Evolutionary conservation across 345 rosid species (phyloP).

Genomic region (Brassica juncea): DNA sequence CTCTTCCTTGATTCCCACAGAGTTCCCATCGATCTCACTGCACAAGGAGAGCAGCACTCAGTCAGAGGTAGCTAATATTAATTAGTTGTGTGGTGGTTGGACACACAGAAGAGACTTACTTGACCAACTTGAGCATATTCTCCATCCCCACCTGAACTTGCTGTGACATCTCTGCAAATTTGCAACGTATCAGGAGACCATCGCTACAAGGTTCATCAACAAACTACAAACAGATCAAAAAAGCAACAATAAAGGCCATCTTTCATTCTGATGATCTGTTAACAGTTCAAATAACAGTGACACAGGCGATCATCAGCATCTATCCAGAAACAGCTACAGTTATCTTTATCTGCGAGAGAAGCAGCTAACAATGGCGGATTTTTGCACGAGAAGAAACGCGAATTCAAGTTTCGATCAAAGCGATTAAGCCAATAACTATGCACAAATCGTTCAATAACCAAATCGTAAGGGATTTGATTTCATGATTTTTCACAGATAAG

Average conservation of each 20-base stretch:
- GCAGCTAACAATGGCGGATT: conserved; percentile 14
- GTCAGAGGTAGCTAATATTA: neutral
- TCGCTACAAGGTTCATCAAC: too few relatives aligned
- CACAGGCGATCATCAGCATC: too few relatives aligned
- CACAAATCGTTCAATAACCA: neutral
- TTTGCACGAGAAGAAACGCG: neutral
- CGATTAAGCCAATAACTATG: neutral
- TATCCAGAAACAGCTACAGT: too few relatives aligned
- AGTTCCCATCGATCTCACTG: conserved; percentile 83
- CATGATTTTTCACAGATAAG: neutral
- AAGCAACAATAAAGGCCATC: too few relatives aligned
- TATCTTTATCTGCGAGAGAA: neutral
- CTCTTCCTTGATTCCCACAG: conserved; percentile 67
- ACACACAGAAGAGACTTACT: conserved; percentile 46
- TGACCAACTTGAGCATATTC: conserved; percentile 78
- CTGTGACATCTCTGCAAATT: conserved; percentile 72
- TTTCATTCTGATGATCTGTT: too few relatives aligned
- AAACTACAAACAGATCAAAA: too few relatives aligned
- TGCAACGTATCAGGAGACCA: conserved; percentile 25
- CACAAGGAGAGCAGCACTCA: neutral
- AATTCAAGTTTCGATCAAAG: conserved; percentile 4
- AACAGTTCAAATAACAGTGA: too few relatives aligned
- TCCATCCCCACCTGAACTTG: conserved; percentile 74
- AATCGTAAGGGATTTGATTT: neutral
- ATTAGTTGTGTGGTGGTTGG: neutral